Base-by-base conservation (phyloP, 78 protist genomes). In the Dictyostelium brefeldianum region DNA sequence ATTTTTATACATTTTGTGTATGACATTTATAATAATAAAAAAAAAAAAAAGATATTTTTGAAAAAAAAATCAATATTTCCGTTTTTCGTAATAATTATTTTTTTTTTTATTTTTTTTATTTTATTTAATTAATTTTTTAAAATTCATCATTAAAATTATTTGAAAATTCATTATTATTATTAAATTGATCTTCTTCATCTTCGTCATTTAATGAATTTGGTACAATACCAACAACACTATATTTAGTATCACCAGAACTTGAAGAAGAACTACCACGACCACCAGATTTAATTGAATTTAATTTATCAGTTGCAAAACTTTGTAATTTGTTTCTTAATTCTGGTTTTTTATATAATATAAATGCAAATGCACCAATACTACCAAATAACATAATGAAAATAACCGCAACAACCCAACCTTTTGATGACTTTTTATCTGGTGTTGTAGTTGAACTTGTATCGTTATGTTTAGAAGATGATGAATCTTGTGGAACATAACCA, bases 171-270 rank as follows among this genome's bases (percentile, higher is more conserved):
- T 84, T 78, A 74, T 84, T 82, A 75, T 84, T 84, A 56, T 74
- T 47, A 59, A 84, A 74, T 73, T 84, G 92, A 57, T 81, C 92
- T 46, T 84, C 92, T 59, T 84, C 92, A 59, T 84, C 92, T 74
- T 84, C 92, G 18, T 84, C 92, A 43, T 75, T 82, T 17, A 84
- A 84, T 31, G 92, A 74, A 25, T 74, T 74, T 84, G 92, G 92
- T 74, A 59, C 54, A 48, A 84, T 67, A 43, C 92, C 92, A 3
- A 84, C n/a, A 27, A 62, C 31, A 47, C 92, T 84, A 25, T 84
- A 84, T 75, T 84, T 84, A 15, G 70, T 15, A 27, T 54, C 90
- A 22, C 51, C 75, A 27, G 57, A 59, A 15, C 46, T 22, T 4
- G 75, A 54, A 69, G 80, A 69, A 3, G 43, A 36, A 36, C 1